phyloP scores from a whole-genome alignment of 169 alveolate species.

The Haemoproteus tartakovskyi region DNA sequence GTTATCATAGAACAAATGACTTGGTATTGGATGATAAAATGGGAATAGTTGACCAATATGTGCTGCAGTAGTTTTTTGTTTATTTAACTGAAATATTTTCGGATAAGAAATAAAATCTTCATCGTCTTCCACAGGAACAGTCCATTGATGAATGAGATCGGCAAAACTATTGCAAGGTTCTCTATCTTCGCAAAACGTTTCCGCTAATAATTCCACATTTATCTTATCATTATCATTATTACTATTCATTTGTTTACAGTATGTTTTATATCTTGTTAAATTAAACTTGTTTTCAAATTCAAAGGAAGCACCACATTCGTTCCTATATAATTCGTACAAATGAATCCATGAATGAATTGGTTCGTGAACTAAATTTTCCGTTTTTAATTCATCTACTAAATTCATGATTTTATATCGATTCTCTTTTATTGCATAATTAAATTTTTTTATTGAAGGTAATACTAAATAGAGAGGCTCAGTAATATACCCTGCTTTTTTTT shows the following conservation, averaged over 20 bases:
- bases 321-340: slow-evolving; percentile 14
- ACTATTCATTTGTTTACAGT: slow-evolving; percentile 13
- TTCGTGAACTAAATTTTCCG: slow-evolving; percentile 17
- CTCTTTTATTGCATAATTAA: slow-evolving; percentile 28
- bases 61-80: no score
- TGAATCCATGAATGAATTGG: slow-evolving; percentile 51
- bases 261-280: not conserved
- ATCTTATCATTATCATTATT: no score
- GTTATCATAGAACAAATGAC: no score
- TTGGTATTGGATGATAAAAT: no score
- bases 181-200: no score
- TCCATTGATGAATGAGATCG: no score
- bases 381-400: slow-evolving; percentile 17
- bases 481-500: slow-evolving; percentile 33
- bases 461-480: slow-evolving; percentile 39
- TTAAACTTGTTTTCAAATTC: slow-evolving; percentile 4
- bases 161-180: no score
- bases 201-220: no score
- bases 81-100: no score
- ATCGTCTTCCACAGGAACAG: no score
- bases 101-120: no score
- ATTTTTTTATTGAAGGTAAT: slow-evolving; percentile 13
- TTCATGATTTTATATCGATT: slow-evolving; percentile 10
- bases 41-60: no score
- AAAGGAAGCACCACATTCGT: slow-evolving; percentile 9